Percentiles rank a stretch among this genome's conserved stretches.
phyloP scores from a whole-genome alignment of 2,329 filamentous ascomycete species.

The Curvularia spicifera region DNA sequence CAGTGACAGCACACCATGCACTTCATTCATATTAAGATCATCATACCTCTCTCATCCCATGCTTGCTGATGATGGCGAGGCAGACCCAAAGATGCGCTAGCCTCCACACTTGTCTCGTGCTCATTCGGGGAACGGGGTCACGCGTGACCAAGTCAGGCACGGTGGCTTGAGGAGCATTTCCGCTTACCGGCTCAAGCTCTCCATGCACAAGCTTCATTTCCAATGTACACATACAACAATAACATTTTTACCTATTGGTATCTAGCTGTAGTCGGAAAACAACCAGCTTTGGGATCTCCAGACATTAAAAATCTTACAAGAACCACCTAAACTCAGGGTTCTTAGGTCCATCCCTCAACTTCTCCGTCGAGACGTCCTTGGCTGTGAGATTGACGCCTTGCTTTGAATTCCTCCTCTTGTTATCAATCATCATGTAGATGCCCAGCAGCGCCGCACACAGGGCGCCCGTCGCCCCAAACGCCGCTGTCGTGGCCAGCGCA shows the following conservation, averaged over 20 bases:
- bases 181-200: constrained; percentile 1
- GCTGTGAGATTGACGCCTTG: constrained; percentile 64
- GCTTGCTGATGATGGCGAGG: background rate
- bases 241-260: background rate
- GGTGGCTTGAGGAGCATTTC: constrained; percentile 5
- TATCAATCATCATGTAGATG: constrained; percentile 69
- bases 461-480: constrained; percentile 67
- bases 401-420: constrained; percentile 63
- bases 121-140: constrained; percentile 12
- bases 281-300: background rate
- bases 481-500: constrained; percentile 68
- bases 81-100: background rate
- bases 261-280: background rate
- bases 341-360: constrained; percentile 53
- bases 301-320: constrained; percentile 24
- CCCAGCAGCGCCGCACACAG: constrained; percentile 64
- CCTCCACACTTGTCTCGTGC: constrained; percentile 7
- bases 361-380: constrained; percentile 55
- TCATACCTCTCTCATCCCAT: no score
- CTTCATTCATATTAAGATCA: background rate
- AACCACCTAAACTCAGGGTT: constrained; percentile 56
- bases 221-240: background rate
- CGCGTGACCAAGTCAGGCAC: constrained; percentile 16
- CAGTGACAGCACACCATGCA: background rate
- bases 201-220: background rate